Evolutionary conservation across 1,284 basidiomycete genomes (phyloP), one percentile per base, ranked within the genome.

Genomic region (Cutaneotrichosporon daszewskae): DNA sequence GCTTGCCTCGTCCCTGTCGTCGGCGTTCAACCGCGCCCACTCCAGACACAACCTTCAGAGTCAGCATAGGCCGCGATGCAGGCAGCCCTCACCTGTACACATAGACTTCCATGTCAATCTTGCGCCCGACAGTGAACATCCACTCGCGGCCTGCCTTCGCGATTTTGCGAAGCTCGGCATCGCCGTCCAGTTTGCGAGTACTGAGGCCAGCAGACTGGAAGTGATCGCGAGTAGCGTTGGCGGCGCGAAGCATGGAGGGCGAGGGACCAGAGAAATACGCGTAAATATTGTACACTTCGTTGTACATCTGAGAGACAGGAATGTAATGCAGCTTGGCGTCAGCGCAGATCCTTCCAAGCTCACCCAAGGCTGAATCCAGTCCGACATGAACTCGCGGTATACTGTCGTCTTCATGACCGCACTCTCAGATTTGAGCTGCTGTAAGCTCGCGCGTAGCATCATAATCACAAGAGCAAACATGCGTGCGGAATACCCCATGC

Each of bases 401-500:
- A 95, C 83, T 1, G 85, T 90, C 17, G 84, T 77, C 72, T 96
- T 95, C 54, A 96, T 67, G 8, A 89, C 85, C 0, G 84, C 90
- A 55, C 87, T 90, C 66, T 91, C 87, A 3, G 64, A 68, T 50
- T 69, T 69, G 40, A 69, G 62, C 68, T 66, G 38, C 14, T 20
- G 16, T 40, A 6, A 41, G 29, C 19, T 9, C 10, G 37, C 80
- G 18, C 14, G 10, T 12, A 23, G 7, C 11, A 22, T 27, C 6
- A 10, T 4, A 57, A 62, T 84, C 36, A 86, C 87, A 68, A 94
- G 74, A 58, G 86, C 81, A 73, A 92, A 81, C 65, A 94, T 87
- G 35, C 86, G 77, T 5, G 85, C 91, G 29, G 85, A 89, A 66
- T 95, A 95, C n/a, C 86, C 84, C 83, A 89, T 89, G 26, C 91